phyloP scores from a whole-genome alignment of 495 filamentous ascomycete genomes.

The Aspergillus hancockii region DNA sequence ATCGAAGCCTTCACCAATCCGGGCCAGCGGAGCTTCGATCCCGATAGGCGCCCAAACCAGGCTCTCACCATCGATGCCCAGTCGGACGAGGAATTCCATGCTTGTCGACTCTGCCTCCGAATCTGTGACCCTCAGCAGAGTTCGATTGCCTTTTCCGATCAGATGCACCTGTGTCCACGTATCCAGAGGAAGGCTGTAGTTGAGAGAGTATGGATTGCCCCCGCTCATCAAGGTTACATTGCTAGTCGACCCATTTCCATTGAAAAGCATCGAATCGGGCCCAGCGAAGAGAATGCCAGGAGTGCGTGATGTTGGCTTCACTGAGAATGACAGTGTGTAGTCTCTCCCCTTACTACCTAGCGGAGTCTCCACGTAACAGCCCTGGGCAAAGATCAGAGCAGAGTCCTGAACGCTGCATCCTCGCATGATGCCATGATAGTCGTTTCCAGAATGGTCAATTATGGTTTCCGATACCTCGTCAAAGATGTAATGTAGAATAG shows the following conservation, averaged over 20 bases:
- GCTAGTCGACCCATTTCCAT: constrained; percentile 33
- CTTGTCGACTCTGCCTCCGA: constrained; percentile 10
- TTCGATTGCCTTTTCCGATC: constrained; percentile 41
- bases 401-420: constrained; percentile 28
- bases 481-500: constrained; percentile 44
- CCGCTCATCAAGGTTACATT: constrained; percentile 47
- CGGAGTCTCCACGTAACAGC: constrained; percentile 42
- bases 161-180: constrained; percentile 43
- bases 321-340: constrained; percentile 47
- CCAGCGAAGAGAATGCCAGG: constrained; percentile 43
- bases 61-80: constrained; percentile 44
- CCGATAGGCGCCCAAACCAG: constrained; percentile 48
- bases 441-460: constrained; percentile 44
- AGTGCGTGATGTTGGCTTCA: constrained; percentile 29
- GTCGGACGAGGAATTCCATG: constrained; percentile 42
- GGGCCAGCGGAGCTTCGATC: constrained; percentile 48
- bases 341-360: constrained; percentile 49
- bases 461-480: constrained; percentile 17
- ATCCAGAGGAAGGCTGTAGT: constrained; percentile 42
- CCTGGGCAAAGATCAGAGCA: constrained; percentile 26
- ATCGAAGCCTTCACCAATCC: constrained; percentile 38
- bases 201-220: constrained; percentile 47
- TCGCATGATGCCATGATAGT: constrained; percentile 40
- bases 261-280: constrained; percentile 44
- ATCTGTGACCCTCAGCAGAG: constrained; percentile 34